phyloP scores from a whole-genome alignment of 2,329 filamentous ascomycete species.

The Xylariaceae sp. region DNA sequence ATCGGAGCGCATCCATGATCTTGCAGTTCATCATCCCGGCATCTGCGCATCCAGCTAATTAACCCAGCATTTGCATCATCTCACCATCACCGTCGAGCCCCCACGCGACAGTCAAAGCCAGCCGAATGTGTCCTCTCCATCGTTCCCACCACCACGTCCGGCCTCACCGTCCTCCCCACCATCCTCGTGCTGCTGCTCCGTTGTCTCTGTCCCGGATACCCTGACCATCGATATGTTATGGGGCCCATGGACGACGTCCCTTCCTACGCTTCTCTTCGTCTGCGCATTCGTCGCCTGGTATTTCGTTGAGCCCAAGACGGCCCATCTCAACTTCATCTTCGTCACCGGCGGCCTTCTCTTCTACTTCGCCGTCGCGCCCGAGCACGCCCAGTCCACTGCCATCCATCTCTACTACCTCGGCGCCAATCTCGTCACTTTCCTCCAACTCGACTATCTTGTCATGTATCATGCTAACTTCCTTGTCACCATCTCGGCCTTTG shows the following conservation, averaged over 20 bases:
- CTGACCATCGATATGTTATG: constrained; percentile 44
- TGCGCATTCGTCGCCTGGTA: constrained; percentile 41
- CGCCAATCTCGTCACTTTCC: constrained; percentile 34
- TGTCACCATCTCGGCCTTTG: constrained; percentile 48
- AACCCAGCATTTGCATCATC: too few species aligned
- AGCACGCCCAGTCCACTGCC: constrained; percentile 35
- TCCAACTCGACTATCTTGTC: constrained; percentile 45
- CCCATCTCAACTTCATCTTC: constrained; percentile 40
- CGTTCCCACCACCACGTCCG: too few species aligned
- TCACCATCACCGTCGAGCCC: too few species aligned
- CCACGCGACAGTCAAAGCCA: too few species aligned
- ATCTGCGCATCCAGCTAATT: too few species aligned
- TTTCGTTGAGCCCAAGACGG: constrained; percentile 42
- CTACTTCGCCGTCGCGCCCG: constrained; percentile 40
- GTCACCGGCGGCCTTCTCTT: constrained; percentile 38
- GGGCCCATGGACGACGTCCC: constrained; percentile 43
- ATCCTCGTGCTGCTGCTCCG: too few species aligned
- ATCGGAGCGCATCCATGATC: too few species aligned
- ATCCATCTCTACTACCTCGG: constrained; percentile 32
- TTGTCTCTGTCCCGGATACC: too few species aligned
- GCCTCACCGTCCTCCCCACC: too few species aligned
- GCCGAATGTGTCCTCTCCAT: too few species aligned
- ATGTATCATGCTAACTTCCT: constrained; percentile 52
- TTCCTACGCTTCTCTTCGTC: constrained; percentile 42
- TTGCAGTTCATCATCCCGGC: too few species aligned